phyloP scores from a whole-genome alignment of 2,329 filamentous ascomycete genomes.

The Leptodontidium sp. region DNA sequence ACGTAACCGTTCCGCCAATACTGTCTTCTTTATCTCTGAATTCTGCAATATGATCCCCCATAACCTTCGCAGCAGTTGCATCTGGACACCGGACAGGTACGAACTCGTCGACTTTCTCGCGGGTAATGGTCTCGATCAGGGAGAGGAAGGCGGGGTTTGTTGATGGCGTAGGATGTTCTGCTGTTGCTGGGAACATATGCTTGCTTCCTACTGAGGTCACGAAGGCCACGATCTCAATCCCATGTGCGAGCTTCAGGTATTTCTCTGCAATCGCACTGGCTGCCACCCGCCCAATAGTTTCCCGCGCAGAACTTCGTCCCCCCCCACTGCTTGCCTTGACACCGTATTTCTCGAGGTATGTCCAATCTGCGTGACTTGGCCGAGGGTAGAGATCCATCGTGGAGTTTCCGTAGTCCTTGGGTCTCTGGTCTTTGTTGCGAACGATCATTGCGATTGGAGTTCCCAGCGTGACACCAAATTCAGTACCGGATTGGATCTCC shows the following conservation, averaged over 20 bases:
- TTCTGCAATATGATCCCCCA: slow-evolving; percentile 81
- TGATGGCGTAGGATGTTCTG: slow-evolving; percentile 71
- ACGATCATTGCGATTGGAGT: slow-evolving; percentile 91
- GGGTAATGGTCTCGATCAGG: slow-evolving; percentile 75
- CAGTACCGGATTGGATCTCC: slow-evolving; percentile 90
- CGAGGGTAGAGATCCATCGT: slow-evolving; percentile 94
- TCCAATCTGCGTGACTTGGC: slow-evolving; percentile 95
- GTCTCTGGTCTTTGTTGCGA: slow-evolving; percentile 90
- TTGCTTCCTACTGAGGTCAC: slow-evolving; percentile 84
- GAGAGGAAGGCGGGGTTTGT: slow-evolving; percentile 82
- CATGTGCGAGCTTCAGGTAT: slow-evolving; percentile 81
- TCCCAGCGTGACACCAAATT: slow-evolving; percentile 88
- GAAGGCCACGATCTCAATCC: slow-evolving; percentile 91
- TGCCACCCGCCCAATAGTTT: slow-evolving; percentile 93
- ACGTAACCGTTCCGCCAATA: slow-evolving; percentile 94
- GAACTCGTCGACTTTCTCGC: slow-evolving; percentile 80
- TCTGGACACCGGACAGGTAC: slow-evolving; percentile 90
- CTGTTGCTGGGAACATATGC: slow-evolving; percentile 77
- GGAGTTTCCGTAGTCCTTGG: slow-evolving; percentile 86
- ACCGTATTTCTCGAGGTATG: slow-evolving; percentile 96
- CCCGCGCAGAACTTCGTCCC: slow-evolving; percentile 88
- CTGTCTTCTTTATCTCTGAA: slow-evolving; percentile 83
- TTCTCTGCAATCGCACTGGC: slow-evolving; percentile 94
- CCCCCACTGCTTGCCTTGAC: slow-evolving; percentile 91
- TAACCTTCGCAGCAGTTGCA: slow-evolving; percentile 66